A percentile compares a stretch with the other conserved stretches of the same genome.
Conservation (phyloP, 495 filamentous ascomycete species). For the Hypomontagnella monticulosa region DNA sequence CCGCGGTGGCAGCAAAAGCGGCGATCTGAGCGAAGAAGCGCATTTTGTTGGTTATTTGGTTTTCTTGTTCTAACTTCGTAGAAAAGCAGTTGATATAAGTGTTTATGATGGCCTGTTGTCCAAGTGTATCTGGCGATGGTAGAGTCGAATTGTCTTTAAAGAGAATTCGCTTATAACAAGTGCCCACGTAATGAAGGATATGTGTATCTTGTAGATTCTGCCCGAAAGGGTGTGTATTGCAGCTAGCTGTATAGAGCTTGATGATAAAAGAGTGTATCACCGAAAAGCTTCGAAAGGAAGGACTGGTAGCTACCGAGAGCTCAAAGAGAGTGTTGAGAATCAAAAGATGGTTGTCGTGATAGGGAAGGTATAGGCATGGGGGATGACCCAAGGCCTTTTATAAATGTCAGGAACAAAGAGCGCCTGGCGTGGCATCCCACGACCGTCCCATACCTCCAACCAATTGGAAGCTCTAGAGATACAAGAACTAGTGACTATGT, state of each 20-base stretch:
- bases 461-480: slow-evolving; percentile 19
- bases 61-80: slow-evolving; percentile 24
- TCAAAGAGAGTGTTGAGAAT: slow-evolving; percentile 36
- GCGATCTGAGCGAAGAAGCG: slow-evolving; percentile 43
- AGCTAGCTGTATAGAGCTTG: slow-evolving; percentile 39
- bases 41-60: slow-evolving; percentile 46
- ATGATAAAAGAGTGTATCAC: slow-evolving; percentile 45
- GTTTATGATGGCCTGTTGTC: too few relatives aligned
- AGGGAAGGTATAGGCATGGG: slow-evolving; percentile 2
- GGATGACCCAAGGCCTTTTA: slow-evolving; percentile 32
- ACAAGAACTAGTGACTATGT: slow-evolving; percentile 25
- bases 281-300: slow-evolving; percentile 36
- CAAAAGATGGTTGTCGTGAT: slow-evolving; percentile 30
- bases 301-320: slow-evolving; percentile 42
- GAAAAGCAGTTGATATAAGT: slow-evolving; percentile 17
- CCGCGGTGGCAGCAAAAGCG: slow-evolving; percentile 41
- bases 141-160: slow-evolving; percentile 17
- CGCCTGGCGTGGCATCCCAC: slow-evolving; percentile 19
- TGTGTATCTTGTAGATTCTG: slow-evolving; percentile 21
- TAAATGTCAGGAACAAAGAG: slow-evolving; percentile 35
- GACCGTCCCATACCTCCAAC: slow-evolving; percentile 16
- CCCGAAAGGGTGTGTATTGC: slow-evolving; percentile 31
- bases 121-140: slow-evolving; percentile 12
- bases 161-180: slow-evolving; percentile 15
- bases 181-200: slow-evolving; percentile 30